Evolutionary conservation across 441 rosid species (phyloP), one percentile per base, ranked within the genome.

Genomic region (Populus hybrid): DNA sequence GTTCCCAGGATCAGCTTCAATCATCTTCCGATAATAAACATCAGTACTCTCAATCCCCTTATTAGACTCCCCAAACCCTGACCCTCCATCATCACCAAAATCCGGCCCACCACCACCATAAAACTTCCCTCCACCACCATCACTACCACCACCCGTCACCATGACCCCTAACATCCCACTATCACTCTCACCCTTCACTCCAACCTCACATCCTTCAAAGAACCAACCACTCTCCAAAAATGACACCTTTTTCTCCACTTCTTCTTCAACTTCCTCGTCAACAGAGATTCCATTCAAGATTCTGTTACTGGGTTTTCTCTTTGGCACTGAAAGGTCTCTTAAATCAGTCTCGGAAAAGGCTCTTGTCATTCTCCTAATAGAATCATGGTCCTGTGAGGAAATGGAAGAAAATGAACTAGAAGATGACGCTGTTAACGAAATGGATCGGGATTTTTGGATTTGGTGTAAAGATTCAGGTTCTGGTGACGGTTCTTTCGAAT

Each of bases 1-100:
- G 56, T 93, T 91, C 69, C 89, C 90, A 63, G 97, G 95, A 84
- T 93, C 85, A 1, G 92, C 97, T 70, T 91, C 89, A 69, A 93
- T 91, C 97, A 93, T 91, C 74, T 85, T 88, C 76, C 83, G 90
- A 78, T 93, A 94, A 63, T 87, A 93, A 70, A 73, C 78, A n/a
- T 93, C 93, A 18, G 87, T 85, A 7, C 18, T 74, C 74, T 87
- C 85, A 61, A 75, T 82, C 71, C 80, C 84, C 23, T 76, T 24
- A 38, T 77, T 85, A 16, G 73, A 40, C 76, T 84, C 88, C 76
- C 79, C 64, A 73, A 79, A 64, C 61, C 70, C 50, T 74, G 80
- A 16, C 76, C 77, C 86, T 45, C 82, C 81, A 8, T 89, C 85
- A 64, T 75, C 84, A 9, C 86, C 82, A 71, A 90, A 78, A 1